Conservation (phyloP, 139 green algal genomes). For the Astrephomene gubernaculifera region DNA sequence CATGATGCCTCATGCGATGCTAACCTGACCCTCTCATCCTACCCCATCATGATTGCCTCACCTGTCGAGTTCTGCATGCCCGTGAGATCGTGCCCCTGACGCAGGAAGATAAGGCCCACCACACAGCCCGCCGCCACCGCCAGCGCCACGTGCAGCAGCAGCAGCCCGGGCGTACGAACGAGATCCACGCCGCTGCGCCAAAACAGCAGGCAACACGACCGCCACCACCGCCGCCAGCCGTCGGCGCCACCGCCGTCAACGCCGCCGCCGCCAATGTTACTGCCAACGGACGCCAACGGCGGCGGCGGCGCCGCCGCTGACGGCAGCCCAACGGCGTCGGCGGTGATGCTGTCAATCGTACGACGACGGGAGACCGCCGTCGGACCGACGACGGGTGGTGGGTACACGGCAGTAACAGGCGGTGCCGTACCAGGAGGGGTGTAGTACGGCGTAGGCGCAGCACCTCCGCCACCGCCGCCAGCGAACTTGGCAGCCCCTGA, state of each 20-base stretch:
- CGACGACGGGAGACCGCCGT: no score
- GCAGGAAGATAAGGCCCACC: conserved; percentile 83
- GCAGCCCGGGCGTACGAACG: conserved; percentile 72
- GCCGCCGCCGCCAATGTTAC: no score
- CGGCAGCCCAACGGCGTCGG: neutral
- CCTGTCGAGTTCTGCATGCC: conserved; percentile 73
- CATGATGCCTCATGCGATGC: no score
- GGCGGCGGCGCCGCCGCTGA: neutral
- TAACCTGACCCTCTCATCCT: neutral
- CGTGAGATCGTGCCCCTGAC: conserved; percentile 44
- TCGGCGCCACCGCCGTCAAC: neutral
- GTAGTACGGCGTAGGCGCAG: no score
- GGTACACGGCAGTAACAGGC: no score
- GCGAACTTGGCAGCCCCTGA: no score
- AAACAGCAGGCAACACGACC: conserved; percentile 33
- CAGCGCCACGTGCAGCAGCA: conserved; percentile 72
- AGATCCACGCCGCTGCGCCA: conserved; percentile 48
- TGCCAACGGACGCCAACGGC: neutral
- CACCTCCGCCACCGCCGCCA: no score
- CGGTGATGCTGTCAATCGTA: neutral
- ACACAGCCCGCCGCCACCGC: conserved; percentile 59
- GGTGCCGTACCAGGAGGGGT: no score
- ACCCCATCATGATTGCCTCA: neutral
- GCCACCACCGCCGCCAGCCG: conserved; percentile 16
- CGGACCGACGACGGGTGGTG: no score